Evolutionary conservation across 139 green algal species (phyloP), one percentile per base, ranked within the genome.

Genomic region (Bryopsis sp.): DNA sequence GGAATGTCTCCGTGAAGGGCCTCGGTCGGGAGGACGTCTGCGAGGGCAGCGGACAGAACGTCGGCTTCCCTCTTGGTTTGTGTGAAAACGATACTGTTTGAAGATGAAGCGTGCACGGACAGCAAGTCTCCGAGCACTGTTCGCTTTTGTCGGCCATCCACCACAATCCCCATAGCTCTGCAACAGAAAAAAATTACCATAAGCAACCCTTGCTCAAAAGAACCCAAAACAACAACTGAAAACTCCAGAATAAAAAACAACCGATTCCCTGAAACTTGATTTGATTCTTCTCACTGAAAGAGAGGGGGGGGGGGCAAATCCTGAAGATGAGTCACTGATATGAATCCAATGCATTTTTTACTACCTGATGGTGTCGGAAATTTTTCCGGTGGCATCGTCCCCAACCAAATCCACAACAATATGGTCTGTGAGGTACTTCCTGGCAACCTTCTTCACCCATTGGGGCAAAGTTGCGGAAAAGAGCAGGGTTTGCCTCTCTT

Each of bases 391-490:
- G 66, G 89, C 78, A 28, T 87, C 72, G 47, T 94, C 86, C 26
- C 94, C 92, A 19, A 98, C 86, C 48, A 97, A 76, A 78, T 99
- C 95, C n/a, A 99, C 84, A 33, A 78, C 86, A 32, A 92, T 48
- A 3, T 91, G 91, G 69, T 90, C 74, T 33, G 79, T 82, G 62
- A 89, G 80, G 81, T 90, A 93, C 47, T 85, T 88, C 43, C 71
- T 75, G 0, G 75, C 74, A 58, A 74, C 79, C 66, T 90, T 91
- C 77, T 90, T 89, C 36, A 99, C 90, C 95, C 95, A 99, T 2
- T 61, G 58, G 26, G 95, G 95, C 84, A 98, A 85, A 7, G 95
- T 99, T 36, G 95, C 95, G 33, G 71, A 88, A 86, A 99, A 99
- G 29, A 99, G 81, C 81, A 97, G 84, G 28, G 90, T 98, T 85